Evolutionary conservation across 768 basidiomycete species (phyloP).

Genomic region (Collybiopsis confluens): DNA sequence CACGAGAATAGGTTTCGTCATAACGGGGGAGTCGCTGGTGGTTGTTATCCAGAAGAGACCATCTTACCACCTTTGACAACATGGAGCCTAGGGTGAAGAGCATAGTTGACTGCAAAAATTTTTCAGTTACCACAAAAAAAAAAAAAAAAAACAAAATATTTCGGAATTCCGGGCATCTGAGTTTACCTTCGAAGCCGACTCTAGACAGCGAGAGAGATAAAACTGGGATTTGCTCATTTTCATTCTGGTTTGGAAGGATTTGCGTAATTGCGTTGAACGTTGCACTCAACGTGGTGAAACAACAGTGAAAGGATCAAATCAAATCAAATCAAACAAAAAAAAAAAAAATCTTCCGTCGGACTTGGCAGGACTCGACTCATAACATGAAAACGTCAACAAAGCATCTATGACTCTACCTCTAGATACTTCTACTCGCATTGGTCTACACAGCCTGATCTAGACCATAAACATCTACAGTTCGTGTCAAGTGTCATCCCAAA

Average conservation of each 20-base stretch:
- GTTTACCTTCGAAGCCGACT: slow-evolving; percentile 39
- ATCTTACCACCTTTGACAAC: slow-evolving; percentile 54
- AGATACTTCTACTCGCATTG: too few relatives aligned
- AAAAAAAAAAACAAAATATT: neutral
- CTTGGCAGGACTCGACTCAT: too few relatives aligned
- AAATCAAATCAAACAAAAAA: too few relatives aligned
- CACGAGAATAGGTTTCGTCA: slow-evolving; percentile 29
- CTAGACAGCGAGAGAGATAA: slow-evolving; percentile 46
- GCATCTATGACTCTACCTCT: too few relatives aligned
- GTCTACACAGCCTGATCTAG: too few relatives aligned
- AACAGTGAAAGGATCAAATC: too few relatives aligned
- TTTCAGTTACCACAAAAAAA: neutral
- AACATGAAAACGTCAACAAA: too few relatives aligned
- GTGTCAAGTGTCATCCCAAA: too few relatives aligned
- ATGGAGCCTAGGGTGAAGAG: slow-evolving; percentile 43
- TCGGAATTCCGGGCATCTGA: neutral
- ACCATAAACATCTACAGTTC: too few relatives aligned
- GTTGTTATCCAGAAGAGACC: slow-evolving; percentile 47
- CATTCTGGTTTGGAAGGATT: slow-evolving; percentile 25
- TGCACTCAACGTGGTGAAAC: too few relatives aligned
- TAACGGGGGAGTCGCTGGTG: slow-evolving; percentile 54
- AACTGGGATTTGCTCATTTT: slow-evolving; percentile 44
- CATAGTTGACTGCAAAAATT: slow-evolving; percentile 32
- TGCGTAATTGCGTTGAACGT: too few relatives aligned
- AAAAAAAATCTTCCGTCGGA: too few relatives aligned